Evolutionary conservation across 2,329 filamentous ascomycete genomes (phyloP), one percentile per base, ranked within the genome.

Genomic region (Exutisphaerella laricina): DNA sequence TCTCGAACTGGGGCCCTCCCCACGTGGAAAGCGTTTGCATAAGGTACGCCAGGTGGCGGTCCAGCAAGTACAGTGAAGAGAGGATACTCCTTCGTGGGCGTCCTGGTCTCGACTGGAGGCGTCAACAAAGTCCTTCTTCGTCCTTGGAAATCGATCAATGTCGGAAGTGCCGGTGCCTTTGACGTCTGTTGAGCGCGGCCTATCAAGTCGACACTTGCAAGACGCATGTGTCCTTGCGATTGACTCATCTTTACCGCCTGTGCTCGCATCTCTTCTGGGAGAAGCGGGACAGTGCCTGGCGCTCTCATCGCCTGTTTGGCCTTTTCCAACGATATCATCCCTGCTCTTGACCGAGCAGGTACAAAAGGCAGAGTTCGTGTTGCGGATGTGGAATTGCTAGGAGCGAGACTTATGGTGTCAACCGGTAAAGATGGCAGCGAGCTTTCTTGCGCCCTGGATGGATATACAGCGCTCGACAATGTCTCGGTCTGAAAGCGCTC

Each of bases 231-330:
- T 6, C 51, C 48, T 8, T 50, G 49, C 4, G 55, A 57, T 34
- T 45, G 38, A 1, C 39, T 38, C 14, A 41, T 52, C 13, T 37
- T 50, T 21, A 47, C 29, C 1, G 36, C 48, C 43, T 52, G 55
- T 16, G 56, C 58, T 16, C 56, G 53, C 5, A 59, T 42, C 42
- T 62, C 60, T 42, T 62, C 59, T 5, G 60, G 60, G n/a, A 62
- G 48, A 10, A 62, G 39, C 23, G 50, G 56, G 2, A 54, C 49
- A 8, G 53, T 53, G 9, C 57, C 57, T 8, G 56, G 56, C 9
- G 55, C 57, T n/a, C 56, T 40, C 16, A 53, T 32, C 4, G 49
- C 36, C 18, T 48, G 45, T 35, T 55, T 58, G 4, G 56, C 58
- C 45, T 59, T 49, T 26, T 55, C 51, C 4, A 61, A 42, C 4